Conservation (phyloP, 306 rosid species). For the Malus domestica region DNA sequence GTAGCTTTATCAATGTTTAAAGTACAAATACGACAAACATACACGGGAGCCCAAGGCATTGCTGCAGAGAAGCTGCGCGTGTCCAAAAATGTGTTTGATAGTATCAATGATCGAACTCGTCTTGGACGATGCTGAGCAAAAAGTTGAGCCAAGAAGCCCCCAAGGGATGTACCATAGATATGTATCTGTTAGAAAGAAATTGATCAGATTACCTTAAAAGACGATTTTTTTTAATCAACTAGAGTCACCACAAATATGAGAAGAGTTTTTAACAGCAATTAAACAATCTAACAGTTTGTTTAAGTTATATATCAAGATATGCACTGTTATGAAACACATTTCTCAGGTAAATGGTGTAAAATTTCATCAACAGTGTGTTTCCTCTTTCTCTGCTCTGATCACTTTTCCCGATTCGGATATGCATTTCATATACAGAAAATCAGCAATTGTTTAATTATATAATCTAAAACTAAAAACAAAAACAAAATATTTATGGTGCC, state of each 20-base stretch:
- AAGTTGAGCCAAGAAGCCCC: constrained; percentile 96
- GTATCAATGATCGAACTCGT: constrained; percentile 80
- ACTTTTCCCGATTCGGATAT: background rate
- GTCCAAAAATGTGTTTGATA: constrained; percentile 86
- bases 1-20: background rate
- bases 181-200: constrained; percentile 64
- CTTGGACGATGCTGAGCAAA: constrained; percentile 98
- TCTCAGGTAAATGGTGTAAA: background rate
- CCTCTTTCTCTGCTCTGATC: background rate
- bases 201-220: constrained; percentile 13
- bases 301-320: background rate
- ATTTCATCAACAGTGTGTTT: background rate
- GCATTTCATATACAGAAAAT: background rate
- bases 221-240: background rate
- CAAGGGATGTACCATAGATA: constrained; percentile 95
- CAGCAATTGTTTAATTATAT: background rate
- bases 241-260: constrained; percentile 1
- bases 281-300: background rate
- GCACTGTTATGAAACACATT: background rate
- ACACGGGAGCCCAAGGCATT: constrained; percentile 99
- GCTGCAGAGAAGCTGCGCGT: constrained; percentile 80
- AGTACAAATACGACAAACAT: constrained; percentile 30
- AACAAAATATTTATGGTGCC: background rate
- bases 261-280: background rate
- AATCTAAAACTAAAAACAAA: background rate